Evolutionary conservation across 2,329 filamentous ascomycete species (phyloP), one percentile per base, ranked within the genome.

Genomic region (Polytolypa hystricis): DNA sequence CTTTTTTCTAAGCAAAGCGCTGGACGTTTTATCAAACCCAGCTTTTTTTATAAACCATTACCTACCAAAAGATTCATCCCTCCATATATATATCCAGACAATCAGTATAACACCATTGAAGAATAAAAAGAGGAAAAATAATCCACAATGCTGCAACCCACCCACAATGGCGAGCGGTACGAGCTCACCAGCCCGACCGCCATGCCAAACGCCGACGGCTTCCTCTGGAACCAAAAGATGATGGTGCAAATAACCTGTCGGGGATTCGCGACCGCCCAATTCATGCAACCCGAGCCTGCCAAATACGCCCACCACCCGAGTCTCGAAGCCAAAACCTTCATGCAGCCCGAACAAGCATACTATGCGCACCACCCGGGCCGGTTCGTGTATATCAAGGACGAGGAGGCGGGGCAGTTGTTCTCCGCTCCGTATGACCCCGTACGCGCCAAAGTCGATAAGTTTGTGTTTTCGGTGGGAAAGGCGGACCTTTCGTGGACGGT

Each of bases 221-320:
- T 74, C 48, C 58, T 75, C 8, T 75, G 71, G 71, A 75, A 75
- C 46, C 68, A 72, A 52, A 66, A 62, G 54, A 74, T 74, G 71
- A 74, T 74, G 71, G 70, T 74, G 41, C 70, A 74, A 49, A 60
- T 70, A 31, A 74, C 70, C 38, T 74, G 71, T 49, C 70, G 71
- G 14, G 71, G 71, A n/a, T 73, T 71, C 47, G 67, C 71, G 17
- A 72, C 68, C 2, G 64, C 71, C 2, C 71, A 74, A 38, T 74
- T 72, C 57, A 74, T 75, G 71, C 71, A 74, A 51, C 71, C 71
- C 0, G 71, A 75, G 53, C 71, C 71, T 20, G 66, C 70, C 39
- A 75, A 75, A 51, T 75, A 75, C 54, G 66, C 70, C n/a, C 64
- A 74, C 42, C 67, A 70, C 6, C 71, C 71, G 8, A 74, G 71